Evolutionary conservation across 2,329 filamentous ascomycete species (phyloP), one percentile per base, ranked within the genome.

Genomic region (Dactylonectria macrodidyma): DNA sequence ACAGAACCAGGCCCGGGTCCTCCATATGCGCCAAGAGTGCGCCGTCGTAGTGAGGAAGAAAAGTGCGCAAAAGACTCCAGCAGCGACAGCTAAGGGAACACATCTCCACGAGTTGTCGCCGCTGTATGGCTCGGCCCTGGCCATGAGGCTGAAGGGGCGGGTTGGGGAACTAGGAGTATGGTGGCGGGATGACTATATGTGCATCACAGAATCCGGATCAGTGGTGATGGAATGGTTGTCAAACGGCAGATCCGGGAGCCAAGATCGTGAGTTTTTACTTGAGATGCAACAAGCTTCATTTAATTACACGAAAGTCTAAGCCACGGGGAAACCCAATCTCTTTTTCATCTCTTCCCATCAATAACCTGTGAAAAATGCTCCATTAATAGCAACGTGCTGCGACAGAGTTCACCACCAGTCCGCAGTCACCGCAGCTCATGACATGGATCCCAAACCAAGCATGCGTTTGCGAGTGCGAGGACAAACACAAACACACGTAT

Each of bases 1-100:
- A n/a, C 33, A 38, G 8, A 54, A 54, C 51, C 33, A 54, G 22
- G 51, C 51, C n/a, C 51, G 51, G 1, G n/a, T 54, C 33, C 36
- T 54, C 30, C 51, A 54, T 19, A 22, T 24, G n/a, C 30, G 51
- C 51, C 51, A 54, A n/a, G 33, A 9, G 14, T 54, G 33, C 9
- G 30, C 33, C 22, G 22, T 14, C 33, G 51, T 22, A 24, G n/a
- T n/a, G 11, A 14, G 6, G 33, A 54, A 54, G n/a, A 54, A 54
- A 3, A 12, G 5, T 22, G 51, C 51, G 9, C 51, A 36, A 30
- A 54, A 54, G 51, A 14, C n/a, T 22, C 33, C 51, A 8, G 51
- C 51, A 9, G n/a, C 51, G 5, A 30, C 33, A 24, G 33, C 51
- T 11, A n/a, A 38, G 33, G 51, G 51, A 11, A 36, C 33, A 36